Conservation (phyloP, 208 protist species). For the Acanthamoeba sp. region DNA sequence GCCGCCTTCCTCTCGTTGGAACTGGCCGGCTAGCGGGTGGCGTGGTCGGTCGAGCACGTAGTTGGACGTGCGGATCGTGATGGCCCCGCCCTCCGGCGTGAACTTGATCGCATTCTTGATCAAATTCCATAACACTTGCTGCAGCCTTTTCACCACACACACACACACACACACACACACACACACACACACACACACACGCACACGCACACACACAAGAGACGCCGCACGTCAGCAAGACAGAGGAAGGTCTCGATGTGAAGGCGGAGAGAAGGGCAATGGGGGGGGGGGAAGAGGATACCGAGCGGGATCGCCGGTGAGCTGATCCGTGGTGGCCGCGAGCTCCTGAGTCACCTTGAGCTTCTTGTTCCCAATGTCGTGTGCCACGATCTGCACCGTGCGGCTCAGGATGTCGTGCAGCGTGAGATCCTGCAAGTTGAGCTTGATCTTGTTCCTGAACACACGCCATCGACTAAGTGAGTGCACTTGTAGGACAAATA, state of each 20-base stretch:
- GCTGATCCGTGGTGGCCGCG: background rate
- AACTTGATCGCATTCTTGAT: conserved; percentile 57
- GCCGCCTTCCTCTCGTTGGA: background rate
- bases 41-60: background rate
- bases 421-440: background rate
- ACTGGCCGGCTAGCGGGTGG: background rate
- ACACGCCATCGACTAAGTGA: too few species aligned
- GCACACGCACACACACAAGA: background rate
- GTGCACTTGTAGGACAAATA: background rate
- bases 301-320: background rate
- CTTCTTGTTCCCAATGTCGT: background rate
- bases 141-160: background rate
- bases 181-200: too few species aligned
- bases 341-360: background rate
- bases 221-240: too few species aligned
- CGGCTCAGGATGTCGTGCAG: background rate
- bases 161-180: too few species aligned
- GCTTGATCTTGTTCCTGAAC: conserved; percentile 5
- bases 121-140: conserved; percentile 25
- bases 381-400: conserved; percentile 10
- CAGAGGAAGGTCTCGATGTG: too few species aligned
- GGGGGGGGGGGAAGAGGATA: background rate
- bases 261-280: background rate
- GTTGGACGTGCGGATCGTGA: background rate
- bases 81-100: background rate